These are phyloP conservation scores for Cardiospermum halicacabum DNA, from an alignment of 345 rosid species.

Conservation along the genomic window DNA sequence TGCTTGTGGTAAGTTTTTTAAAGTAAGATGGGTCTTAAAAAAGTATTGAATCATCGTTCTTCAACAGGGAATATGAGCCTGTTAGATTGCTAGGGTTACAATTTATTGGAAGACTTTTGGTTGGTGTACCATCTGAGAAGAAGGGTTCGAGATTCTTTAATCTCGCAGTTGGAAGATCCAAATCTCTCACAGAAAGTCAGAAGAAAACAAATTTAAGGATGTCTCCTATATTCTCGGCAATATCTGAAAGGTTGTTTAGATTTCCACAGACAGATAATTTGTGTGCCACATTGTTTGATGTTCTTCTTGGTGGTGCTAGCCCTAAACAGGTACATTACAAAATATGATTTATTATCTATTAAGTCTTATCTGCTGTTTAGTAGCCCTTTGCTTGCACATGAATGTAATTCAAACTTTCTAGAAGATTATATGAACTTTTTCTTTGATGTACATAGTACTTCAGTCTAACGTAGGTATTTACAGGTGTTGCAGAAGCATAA, in stretches of 20 bases:
- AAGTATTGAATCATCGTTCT: not conserved
- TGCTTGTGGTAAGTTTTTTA: not conserved
- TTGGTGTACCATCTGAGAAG: conserved; percentile 83
- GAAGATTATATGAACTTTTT: not conserved
- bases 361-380: not conserved
- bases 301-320: conserved; percentile 98
- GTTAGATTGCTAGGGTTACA: conserved; percentile 92
- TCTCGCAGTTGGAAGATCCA: conserved; percentile 74
- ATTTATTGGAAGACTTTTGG: conserved; percentile 84
- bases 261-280: conserved; percentile 82
- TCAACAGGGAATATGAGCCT: conserved; percentile 78
- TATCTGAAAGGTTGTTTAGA: conserved; percentile 70
- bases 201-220: conserved; percentile 52
- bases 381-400: not conserved
- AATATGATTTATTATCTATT: conserved; percentile 15
- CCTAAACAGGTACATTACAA: conserved; percentile 74
- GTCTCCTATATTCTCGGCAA: conserved; percentile 66
- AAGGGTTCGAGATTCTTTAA: conserved; percentile 76
- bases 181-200: conserved; percentile 51
- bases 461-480: conserved; percentile 11
- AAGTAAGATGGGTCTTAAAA: conserved; percentile 1
- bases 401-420: no score
- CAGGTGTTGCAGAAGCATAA: conserved; percentile 83
- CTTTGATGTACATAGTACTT: conserved; percentile 9
- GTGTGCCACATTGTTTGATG: conserved; percentile 88